phyloP scores from a whole-genome alignment of 352 stramenopile species.

The Globisporangium nagaii region DNA sequence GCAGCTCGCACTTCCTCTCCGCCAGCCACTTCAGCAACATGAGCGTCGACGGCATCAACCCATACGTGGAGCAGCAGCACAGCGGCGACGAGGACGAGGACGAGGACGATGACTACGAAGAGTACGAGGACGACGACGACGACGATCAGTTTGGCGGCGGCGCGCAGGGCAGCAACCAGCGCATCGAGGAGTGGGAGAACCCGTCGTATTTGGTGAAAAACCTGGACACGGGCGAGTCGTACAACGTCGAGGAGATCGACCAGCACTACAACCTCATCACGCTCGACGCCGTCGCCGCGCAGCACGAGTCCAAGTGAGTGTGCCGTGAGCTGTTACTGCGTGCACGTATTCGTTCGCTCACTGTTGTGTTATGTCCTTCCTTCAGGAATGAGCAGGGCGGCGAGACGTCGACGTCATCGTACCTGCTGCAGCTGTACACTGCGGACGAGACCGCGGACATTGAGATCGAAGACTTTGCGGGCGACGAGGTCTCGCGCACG shows the following conservation, averaged over 20 bases:
- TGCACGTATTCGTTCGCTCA: neutral
- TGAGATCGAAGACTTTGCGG: conserved; percentile 54
- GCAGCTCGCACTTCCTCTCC: conserved; percentile 10
- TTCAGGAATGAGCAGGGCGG: conserved; percentile 1
- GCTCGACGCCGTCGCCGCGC: conserved; percentile 53
- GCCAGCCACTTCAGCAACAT: neutral
- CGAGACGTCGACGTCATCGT: conserved; percentile 47
- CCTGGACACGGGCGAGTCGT: conserved; percentile 73
- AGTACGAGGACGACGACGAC: conserved; percentile 11
- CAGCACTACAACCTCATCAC: conserved; percentile 76
- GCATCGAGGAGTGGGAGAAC: conserved; percentile 62
- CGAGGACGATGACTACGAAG: conserved; percentile 20
- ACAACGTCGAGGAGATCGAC: conserved; percentile 79
- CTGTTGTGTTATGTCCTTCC: neutral
- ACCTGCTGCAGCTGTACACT: conserved; percentile 72
- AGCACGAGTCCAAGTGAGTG: conserved; percentile 52
- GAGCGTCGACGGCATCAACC: conserved; percentile 30
- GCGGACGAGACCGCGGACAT: conserved; percentile 78
- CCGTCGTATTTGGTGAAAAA: conserved; percentile 79
- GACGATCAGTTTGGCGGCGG: conserved; percentile 1
- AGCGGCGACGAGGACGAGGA: conserved; percentile 20
- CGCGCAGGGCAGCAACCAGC: conserved; percentile 19
- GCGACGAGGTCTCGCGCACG: conserved; percentile 22
- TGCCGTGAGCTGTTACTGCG: neutral
- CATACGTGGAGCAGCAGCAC: conserved; percentile 37